Base-by-base conservation (phyloP, 495 filamentous ascomycete species). In the Sporormia fimetaria region DNA sequence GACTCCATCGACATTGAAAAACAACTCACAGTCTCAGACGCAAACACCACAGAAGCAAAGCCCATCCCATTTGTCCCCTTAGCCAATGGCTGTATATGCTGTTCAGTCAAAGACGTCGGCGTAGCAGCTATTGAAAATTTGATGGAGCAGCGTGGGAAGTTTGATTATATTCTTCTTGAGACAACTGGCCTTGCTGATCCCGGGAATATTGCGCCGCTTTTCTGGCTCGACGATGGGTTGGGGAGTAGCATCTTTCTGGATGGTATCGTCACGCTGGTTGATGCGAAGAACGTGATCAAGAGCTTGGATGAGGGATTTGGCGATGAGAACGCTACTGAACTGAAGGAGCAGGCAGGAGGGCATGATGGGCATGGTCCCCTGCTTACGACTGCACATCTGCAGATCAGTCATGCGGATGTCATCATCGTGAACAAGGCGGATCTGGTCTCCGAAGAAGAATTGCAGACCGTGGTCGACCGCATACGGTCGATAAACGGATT, bases 161-260 rank as follows among this genome's bases (percentile, higher is more conserved):
- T 98, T 56, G 92, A 98, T 69, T 96, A 96, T 65, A 94, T 98
- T 51, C 76, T 98, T 1, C 80, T 98, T 17, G 90, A 98, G 63
- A 96, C 92, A 1, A 95, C 87, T 2, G 90, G 90, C 0, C 71
- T 98, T 7, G 90, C 90, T 9, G 90, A 98, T 60, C 90, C 90
- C 0, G 90, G 90, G 4, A 96, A 95, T 51, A 75, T 98, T 30
- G 90, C 92, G 2, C 90, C 92, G 0, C 62, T 96, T 12, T 98
- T 98, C 63, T 98, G 90, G 90, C 76, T 96, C 28, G 90, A 98
- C 52, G 87, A 94, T 33, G 90, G 86, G 9, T 68, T 98, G 20
- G 88, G 84, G 2, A 93, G 86, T 58, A 83, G 77, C 12, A 93
- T 98, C 49, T 96, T 88, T 58, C 75, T 98, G 8, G 90, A 98